Conservation (phyloP, 2,329 filamentous ascomycete species). For the Ophiostoma sp. region DNA sequence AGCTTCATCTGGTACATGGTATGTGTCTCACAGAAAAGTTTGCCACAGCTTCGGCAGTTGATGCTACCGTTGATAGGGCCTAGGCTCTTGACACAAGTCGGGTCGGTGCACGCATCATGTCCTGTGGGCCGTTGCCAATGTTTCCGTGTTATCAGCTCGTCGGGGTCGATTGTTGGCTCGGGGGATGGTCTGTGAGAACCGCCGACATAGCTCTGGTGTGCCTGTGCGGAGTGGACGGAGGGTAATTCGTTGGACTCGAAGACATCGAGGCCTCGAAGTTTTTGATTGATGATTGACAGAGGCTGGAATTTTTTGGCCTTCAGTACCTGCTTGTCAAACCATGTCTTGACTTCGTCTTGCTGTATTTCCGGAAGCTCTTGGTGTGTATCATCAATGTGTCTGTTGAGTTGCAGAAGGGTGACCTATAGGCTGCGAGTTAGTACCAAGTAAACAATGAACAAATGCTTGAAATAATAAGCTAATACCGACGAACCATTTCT, state of each 20-base stretch:
- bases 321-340: slow-evolving; percentile 91
- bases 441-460: not conserved
- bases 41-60: slow-evolving; percentile 90
- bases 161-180: slow-evolving; percentile 60
- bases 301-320: slow-evolving; percentile 93
- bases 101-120: slow-evolving; percentile 80
- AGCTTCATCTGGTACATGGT: slow-evolving; percentile 99
- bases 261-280: slow-evolving; percentile 83
- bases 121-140: slow-evolving; percentile 81
- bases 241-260: slow-evolving; percentile 83
- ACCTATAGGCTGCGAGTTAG: slow-evolving; percentile 50
- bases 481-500: slow-evolving; percentile 68
- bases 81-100: slow-evolving; percentile 72
- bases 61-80: slow-evolving; percentile 76
- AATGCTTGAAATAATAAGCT: too few species aligned
- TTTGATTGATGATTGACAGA: slow-evolving; percentile 85
- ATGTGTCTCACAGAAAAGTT: slow-evolving; percentile 92
- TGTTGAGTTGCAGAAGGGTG: slow-evolving; percentile 86
- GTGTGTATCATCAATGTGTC: slow-evolving; percentile 77
- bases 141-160: slow-evolving; percentile 77
- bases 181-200: slow-evolving; percentile 37
- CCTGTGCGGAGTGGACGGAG: slow-evolving; percentile 31
- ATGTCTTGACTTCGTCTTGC: slow-evolving; percentile 92
- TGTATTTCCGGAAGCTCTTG: slow-evolving; percentile 82
- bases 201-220: slow-evolving; percentile 33